These are phyloP conservation scores for Melastoma malabathricum DNA, from an alignment of 345 rosid species.

Conservation along the genomic window DNA sequence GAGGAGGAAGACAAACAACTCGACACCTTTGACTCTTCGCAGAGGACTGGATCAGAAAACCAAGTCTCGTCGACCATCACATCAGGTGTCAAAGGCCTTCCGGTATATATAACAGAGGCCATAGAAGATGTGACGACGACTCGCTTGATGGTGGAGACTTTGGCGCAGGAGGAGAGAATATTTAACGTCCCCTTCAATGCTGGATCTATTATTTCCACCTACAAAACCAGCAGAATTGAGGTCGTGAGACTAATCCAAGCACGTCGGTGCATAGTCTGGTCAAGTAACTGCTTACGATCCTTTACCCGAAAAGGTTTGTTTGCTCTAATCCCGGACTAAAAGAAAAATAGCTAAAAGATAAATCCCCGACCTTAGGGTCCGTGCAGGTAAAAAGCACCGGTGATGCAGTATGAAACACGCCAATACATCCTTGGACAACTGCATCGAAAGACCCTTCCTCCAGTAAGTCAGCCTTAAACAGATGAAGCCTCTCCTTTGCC, in stretches of 20 bases:
- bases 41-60: conserved; percentile 11
- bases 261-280: too few relatives aligned
- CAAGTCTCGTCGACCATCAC: conserved; percentile 18
- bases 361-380: background rate
- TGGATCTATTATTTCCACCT: conserved; percentile 23
- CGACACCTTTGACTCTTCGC: conserved; percentile 9
- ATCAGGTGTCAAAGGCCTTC: conserved; percentile 9
- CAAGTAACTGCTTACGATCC: too few relatives aligned
- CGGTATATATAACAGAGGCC: conserved; percentile 10
- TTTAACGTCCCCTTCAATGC: conserved; percentile 24
- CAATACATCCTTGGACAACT: conserved; percentile 1
- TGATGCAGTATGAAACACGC: conserved; percentile 35
- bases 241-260: background rate
- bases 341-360: too few relatives aligned
- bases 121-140: conserved; percentile 27
- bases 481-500: conserved; percentile 22
- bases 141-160: conserved; percentile 18
- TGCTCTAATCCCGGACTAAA: too few relatives aligned
- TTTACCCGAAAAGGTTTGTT: too few relatives aligned
- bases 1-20: background rate
- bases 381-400: conserved; percentile 14
- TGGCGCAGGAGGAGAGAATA: conserved; percentile 20
- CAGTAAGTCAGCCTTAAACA: conserved; percentile 16
- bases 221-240: background rate
- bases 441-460: conserved; percentile 22